Base-by-base conservation (phyloP, 768 basidiomycete species). In the Hirschioporus abietinus region DNA sequence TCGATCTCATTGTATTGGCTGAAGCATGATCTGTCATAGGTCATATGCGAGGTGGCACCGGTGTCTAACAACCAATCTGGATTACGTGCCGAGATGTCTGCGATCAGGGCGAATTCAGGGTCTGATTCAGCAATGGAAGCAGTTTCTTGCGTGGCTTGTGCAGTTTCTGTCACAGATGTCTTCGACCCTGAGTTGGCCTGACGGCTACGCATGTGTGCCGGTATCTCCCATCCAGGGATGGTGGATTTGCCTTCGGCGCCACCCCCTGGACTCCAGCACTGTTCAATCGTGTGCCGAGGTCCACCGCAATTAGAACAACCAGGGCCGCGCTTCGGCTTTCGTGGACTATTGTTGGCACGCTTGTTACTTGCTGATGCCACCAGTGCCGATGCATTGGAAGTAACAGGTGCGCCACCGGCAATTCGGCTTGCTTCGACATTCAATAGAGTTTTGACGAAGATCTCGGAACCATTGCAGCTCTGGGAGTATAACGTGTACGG, bases 11-110 rank as follows among this genome's bases (percentile, higher is more conserved):
- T 57, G 58, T 73, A 75, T 1, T 36, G 35, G 1, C 26, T 24
- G 57, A 77, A 76, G 25, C 68, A 68, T 1, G 20, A 8, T 20
- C 64, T 7, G 26, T 74, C 66, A 0, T 63, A 65, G 62, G 75
- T 74, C 65, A 70, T 77, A 62, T 74, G 70, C 34, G 75, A 69
- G 12, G 63, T 72, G 0, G 75, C 73, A 7, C 72, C 75, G 20
- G 72, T 73, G 60, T 76, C 71, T 7, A 63, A 35, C 20, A 57
- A 35, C 63, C 60, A 61, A 18, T 61, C 17, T 12, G 60, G 15
- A 15, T 17, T 25, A 18, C 24, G 10, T 15, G 5, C 9, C 4
- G 24, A 1, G 3, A 3, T 24, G 15, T 17, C 6, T 24, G 60
- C 23, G 1, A 24, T 2, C 23, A 61, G 1, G 4, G 25, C 60